Conservation (phyloP, 2,329 filamentous ascomycete genomes). For the Aspergillus tubingensis region DNA sequence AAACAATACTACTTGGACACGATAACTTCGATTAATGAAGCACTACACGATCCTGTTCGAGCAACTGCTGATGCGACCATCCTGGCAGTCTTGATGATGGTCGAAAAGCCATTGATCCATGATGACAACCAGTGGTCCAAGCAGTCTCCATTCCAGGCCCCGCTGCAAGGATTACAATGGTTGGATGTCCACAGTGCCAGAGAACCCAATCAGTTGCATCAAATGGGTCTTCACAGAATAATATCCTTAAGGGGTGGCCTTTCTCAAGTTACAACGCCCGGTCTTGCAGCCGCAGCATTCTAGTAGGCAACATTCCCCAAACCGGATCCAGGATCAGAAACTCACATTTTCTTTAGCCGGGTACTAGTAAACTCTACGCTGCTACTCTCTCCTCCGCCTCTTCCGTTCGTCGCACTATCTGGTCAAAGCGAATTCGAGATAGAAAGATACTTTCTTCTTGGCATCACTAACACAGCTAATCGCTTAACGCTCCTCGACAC, state of each 20-base stretch:
- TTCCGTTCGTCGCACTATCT: constrained; percentile 1
- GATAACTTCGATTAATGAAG: background rate
- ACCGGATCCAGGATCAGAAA: background rate
- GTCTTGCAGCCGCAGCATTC: constrained; percentile 2
- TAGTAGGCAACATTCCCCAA: background rate
- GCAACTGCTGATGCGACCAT: background rate
- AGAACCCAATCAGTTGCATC: background rate
- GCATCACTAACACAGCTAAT: background rate
- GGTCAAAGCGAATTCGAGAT: background rate
- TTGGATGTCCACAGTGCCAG: constrained; percentile 5
- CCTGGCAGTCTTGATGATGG: constrained; percentile 7
- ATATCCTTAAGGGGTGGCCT: constrained; percentile 2
- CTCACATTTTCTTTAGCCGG: background rate
- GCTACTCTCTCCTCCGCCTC: background rate
- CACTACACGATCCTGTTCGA: background rate
- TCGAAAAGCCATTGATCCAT: background rate
- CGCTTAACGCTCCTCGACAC: background rate
- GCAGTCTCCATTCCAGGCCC: background rate
- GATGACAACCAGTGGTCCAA: background rate
- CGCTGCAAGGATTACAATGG: constrained; percentile 6
- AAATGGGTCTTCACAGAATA: constrained; percentile 1
- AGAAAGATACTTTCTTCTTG: background rate
- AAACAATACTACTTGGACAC: background rate
- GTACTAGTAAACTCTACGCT: constrained; percentile 9
- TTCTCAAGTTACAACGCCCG: background rate